Evolutionary conservation across 75 land plant genomes (phyloP).

Genomic region (Larix kaempferi): DNA sequence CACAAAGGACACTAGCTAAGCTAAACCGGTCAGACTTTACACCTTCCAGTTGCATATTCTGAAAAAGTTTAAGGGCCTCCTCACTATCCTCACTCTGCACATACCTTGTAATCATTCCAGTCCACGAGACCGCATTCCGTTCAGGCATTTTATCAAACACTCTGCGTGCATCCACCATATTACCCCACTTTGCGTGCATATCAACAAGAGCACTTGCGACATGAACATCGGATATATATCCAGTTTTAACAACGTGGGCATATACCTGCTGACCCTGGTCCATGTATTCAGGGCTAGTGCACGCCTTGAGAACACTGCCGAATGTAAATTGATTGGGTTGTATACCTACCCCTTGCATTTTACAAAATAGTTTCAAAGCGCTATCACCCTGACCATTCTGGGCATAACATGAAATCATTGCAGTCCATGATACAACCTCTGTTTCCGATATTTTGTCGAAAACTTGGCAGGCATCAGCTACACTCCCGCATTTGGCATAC

Average conservation of each 20-base stretch:
- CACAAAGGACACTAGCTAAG: conserved; percentile 57
- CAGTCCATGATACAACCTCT: conserved; percentile 21
- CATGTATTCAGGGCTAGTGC: conserved; percentile 38
- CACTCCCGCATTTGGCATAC: conserved; percentile 19
- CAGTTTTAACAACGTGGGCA: conserved; percentile 27
- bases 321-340: conserved; percentile 37
- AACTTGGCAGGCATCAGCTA: conserved; percentile 10
- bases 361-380: conserved; percentile 11
- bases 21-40: conserved; percentile 55
- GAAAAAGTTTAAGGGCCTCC: conserved; percentile 45
- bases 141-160: conserved; percentile 49
- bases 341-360: conserved; percentile 49
- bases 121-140: conserved; percentile 66
- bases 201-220: conserved; percentile 71
- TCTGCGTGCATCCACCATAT: conserved; percentile 35
- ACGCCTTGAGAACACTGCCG: conserved; percentile 57
- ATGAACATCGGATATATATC: conserved; percentile 28
- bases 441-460: conserved; percentile 8
- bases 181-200: conserved; percentile 69
- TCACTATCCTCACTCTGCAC: conserved; percentile 56
- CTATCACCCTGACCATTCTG: background rate
- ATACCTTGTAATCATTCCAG: conserved; percentile 67
- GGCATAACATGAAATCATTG: conserved; percentile 18
- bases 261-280: conserved; percentile 48
- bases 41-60: conserved; percentile 34